Evolutionary conservation across 2,329 filamentous ascomycete genomes (phyloP).

Genomic region (Aspergillus aculeatinus): DNA sequence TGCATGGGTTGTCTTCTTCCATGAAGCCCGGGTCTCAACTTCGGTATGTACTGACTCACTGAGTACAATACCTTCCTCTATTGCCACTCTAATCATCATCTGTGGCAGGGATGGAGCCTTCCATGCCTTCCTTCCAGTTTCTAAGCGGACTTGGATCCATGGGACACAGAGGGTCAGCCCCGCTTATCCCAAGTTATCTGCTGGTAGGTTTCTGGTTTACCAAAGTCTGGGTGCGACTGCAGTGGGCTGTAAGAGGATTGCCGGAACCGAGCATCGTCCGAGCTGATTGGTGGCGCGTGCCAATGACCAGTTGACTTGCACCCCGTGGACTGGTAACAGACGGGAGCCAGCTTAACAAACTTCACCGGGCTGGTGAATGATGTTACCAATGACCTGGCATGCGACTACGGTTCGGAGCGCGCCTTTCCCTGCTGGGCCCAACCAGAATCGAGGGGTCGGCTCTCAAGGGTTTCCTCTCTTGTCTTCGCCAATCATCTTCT

Average conservation of each 20-base stretch:
- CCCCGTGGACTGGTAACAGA: conserved; percentile 1
- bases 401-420: conserved; percentile 37
- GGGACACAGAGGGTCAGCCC: conserved; percentile 11
- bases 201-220: not conserved
- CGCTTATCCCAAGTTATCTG: conserved; percentile 9
- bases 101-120: conserved; percentile 1
- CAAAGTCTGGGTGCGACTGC: not conserved
- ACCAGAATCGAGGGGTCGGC: conserved; percentile 10
- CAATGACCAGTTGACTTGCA: not conserved
- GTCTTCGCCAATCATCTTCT: conserved; percentile 7
- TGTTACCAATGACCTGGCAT: conserved; percentile 24
- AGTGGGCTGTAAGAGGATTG: not conserved
- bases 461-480: conserved; percentile 4
- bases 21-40: not conserved
- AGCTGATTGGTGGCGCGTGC: conserved; percentile 6
- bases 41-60: not conserved
- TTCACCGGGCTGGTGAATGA: conserved; percentile 10
- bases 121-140: conserved; percentile 10
- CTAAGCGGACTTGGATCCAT: conserved; percentile 14
- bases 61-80: not conserved
- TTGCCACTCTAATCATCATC: conserved; percentile 13
- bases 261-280: conserved; percentile 21
- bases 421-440: conserved; percentile 23
- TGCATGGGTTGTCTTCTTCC: not conserved
- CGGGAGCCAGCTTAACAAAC: not conserved